Evolutionary conservation across 2,329 filamentous ascomycete genomes (phyloP).

Genomic region (Paracoccidioides lutzii): DNA sequence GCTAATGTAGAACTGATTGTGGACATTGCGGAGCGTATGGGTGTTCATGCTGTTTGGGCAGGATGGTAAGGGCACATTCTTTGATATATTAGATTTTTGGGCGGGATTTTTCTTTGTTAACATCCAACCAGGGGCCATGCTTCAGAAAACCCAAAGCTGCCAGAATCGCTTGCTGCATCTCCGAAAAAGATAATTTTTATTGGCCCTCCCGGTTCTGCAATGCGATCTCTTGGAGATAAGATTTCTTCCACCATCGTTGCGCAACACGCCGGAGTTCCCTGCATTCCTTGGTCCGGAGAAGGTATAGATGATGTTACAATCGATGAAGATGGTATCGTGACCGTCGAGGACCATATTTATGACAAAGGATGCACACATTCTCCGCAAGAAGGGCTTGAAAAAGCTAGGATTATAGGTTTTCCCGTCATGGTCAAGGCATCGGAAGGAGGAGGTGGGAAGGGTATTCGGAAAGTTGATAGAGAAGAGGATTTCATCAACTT

Average conservation of each 20-base stretch:
- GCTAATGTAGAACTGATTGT: conserved; percentile 99
- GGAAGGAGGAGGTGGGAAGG: conserved; percentile 96
- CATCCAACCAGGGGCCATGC: conserved; percentile 64
- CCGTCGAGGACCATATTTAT: conserved; percentile 75
- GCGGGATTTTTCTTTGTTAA: conserved; percentile 5
- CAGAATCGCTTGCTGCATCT: conserved; percentile 87
- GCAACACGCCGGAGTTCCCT: conserved; percentile 89
- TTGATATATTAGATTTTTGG: background rate
- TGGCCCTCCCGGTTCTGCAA: conserved; percentile 90
- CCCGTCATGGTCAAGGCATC: conserved; percentile 99
- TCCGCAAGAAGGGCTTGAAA: conserved; percentile 76
- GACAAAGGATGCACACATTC: conserved; percentile 80
- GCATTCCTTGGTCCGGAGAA: conserved; percentile 98
- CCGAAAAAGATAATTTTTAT: conserved; percentile 99
- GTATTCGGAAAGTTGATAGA: conserved; percentile 84
- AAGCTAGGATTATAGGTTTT: conserved; percentile 85
- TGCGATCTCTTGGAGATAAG: conserved; percentile 98
- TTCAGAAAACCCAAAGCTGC: conserved; percentile 95
- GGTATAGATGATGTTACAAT: conserved; percentile 72
- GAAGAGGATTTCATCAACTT: conserved; percentile 75
- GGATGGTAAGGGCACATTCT: conserved; percentile 60
- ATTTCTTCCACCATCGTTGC: conserved; percentile 99
- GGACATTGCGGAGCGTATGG: conserved; percentile 95
- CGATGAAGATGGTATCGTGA: conserved; percentile 76
- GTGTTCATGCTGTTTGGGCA: conserved; percentile 96